Evolutionary conservation across 2,329 filamentous ascomycete species (phyloP), one percentile per base, ranked within the genome.

Genomic region (Verticillium zaregamsianum): DNA sequence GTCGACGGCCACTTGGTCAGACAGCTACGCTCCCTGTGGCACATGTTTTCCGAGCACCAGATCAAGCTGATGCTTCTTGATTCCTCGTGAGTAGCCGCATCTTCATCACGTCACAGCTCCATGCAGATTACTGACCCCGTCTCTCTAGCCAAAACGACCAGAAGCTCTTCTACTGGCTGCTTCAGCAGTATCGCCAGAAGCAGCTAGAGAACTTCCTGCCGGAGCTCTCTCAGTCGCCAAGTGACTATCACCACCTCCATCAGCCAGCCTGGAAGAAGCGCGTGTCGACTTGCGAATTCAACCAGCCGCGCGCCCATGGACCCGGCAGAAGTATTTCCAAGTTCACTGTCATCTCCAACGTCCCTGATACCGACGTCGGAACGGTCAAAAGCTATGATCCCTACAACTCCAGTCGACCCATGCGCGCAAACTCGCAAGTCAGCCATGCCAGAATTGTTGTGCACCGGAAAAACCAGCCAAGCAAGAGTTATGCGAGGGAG

Each of bases 21-120:
- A 52, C 94, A 96, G 73, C 81, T 99, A 65, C 90, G 90, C 63
- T 94, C 93, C 2, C 83, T 98, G 69, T 98, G 93, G 93, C 93
- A 98, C 77, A 90, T 89, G 68, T 90, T 92, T 66, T 86, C 86
- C 37, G 90, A 94, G 67, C 85, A 90, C 32, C 83, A 88, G 20
- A 77, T 98, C 25, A 82, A 90, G 28, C 79, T 86, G 61, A 89
- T 87, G 69, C 80, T 98, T n/a, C 76, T 65, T 60, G 64, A 66
- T 45, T 63, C 63, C 39, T 62, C 63, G 64, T 66, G 61, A 52
- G 62, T 58, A 35, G 9, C 33, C 32, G 25, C 25, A 28, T 5
- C 28, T 28, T 28, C 28, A 28, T 28, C 28, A 28, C 5, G 28
- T 28, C 28, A 28, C 28, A 14, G 9, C 5, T 14, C 7, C 17